Base-by-base conservation (phyloP, 352 stramenopile species). In the Pythium myriotylum region DNA sequence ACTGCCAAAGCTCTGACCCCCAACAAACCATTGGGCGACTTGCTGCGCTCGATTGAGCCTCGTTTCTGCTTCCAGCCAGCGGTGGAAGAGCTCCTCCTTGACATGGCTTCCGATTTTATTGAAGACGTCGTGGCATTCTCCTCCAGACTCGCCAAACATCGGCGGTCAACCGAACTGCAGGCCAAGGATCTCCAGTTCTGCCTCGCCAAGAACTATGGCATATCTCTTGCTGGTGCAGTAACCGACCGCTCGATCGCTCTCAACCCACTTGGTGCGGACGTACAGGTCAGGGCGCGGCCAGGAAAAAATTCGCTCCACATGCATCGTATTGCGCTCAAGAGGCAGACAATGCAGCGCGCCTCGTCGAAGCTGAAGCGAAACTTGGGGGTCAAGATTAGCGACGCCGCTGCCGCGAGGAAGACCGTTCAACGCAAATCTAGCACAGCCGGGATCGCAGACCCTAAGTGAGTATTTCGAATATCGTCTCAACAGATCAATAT, bases 201-300 rank as follows among this genome's bases (percentile, higher is more conserved):
- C 55, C 68, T 94, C 45, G 80, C 81, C 60, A 94, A 94, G 72
- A 93, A 90, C 69, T 89, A 94, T 52, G 82, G 86, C 59, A 90
- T 94, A 58, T 92, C 86, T 19, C 69, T 94, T 40, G 82, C 79
- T 4, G 84, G 84, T 13, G 58, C 48, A 1, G 40, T 20, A 9
- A 26, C 24, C 14, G 27, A 35, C 29, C 29, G 35, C 16, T 45
- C 26, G 2, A 40, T 53, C 5, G 43, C 57, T n/a, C 57, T 90
- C 26, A 84, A 81, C 26, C 76, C 81, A 22, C 63, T 89, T 23
- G 74, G 74, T 14, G 69, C 84, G 17, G 83, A 92, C 32, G 53
- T 90, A 27, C 52, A 86, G 20, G 68, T 88, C 47, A 77, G 83
- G 9, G 57, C 81, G 40, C 74, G 79, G 14, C 75, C 86, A 16